Conservation (phyloP, 352 stramenopile species). For the Globisporangium radiosum region DNA sequence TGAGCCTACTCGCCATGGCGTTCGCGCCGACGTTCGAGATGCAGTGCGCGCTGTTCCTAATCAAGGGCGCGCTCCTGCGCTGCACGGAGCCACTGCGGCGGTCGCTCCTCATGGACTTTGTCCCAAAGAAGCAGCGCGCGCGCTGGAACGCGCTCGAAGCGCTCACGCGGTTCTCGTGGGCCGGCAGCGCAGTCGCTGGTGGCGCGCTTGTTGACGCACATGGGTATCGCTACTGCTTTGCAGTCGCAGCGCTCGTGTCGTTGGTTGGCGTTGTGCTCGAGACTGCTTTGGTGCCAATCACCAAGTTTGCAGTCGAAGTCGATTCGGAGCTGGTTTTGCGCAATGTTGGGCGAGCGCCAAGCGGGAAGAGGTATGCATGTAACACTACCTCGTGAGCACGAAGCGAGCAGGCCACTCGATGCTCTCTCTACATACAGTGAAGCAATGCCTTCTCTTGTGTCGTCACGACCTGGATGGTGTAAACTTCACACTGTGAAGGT, state of each 20-base stretch:
- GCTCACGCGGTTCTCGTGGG: slow-evolving; percentile 52
- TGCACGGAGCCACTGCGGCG: slow-evolving; percentile 56
- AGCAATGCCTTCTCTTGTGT: too few species aligned
- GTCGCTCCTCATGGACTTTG: slow-evolving; percentile 75
- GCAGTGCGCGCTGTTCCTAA: slow-evolving; percentile 46
- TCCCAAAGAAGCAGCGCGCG: slow-evolving; percentile 46
- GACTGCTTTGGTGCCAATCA: slow-evolving; percentile 49
- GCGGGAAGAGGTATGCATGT: too few species aligned
- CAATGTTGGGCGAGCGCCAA: too few species aligned
- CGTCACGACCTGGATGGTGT: too few species aligned
- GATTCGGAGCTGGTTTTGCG: neutral
- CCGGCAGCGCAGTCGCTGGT: slow-evolving; percentile 61
- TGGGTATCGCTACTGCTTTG: slow-evolving; percentile 63
- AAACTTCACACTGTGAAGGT: too few species aligned
- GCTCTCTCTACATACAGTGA: too few species aligned
- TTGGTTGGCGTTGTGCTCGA: slow-evolving; percentile 38
- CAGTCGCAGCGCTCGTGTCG: slow-evolving; percentile 43
- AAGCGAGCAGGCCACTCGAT: too few species aligned
- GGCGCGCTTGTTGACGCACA: slow-evolving; percentile 48
- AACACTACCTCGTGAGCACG: too few species aligned
- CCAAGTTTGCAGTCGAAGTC: slow-evolving; percentile 23
- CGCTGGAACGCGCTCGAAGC: slow-evolving; percentile 70
- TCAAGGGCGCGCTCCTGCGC: slow-evolving; percentile 45
- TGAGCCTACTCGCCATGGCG: slow-evolving; percentile 45
- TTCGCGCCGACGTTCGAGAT: slow-evolving; percentile 17